Base-by-base conservation (phyloP, 495 filamentous ascomycete species). In the Penicillium odoratum region DNA sequence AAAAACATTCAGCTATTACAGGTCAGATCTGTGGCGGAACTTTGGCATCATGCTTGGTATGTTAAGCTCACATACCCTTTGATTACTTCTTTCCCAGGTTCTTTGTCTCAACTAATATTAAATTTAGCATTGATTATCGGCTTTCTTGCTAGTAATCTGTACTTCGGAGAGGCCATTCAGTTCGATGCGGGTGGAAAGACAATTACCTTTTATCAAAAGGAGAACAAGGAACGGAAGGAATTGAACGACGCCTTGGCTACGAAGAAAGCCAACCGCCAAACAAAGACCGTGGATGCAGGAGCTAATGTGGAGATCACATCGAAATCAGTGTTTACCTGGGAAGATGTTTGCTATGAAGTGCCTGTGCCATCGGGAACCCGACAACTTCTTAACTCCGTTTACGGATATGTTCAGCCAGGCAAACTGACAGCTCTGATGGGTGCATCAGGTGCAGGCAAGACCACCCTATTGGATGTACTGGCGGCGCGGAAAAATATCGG, bases 381-480 rank as follows among this genome's bases (percentile, higher is more conserved):
- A 10, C 83, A 81, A 3, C 80, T 93, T 9, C 78, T 93, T 13
- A 84, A 91, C 57, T 77, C 85, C 44, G 81, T 93, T 7, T 88
- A 82, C 59, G 91, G 91, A 5, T 94, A 87, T 57, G 89, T 93
- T 51, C 83, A 88, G 57, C 90, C 91, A 3, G 90, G 91, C 0
- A 78, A 88, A 62, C 75, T 95, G 8, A 93, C 89, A 2, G 91
- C 90, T 11, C 72, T 94, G 11, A 92, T 93, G 90, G 91, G 91
- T 7, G 88, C 87, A 10, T 91, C 87, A 2, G 91, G 91, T n/a
- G 91, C 91, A 11, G 91, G 91, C 6, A 95, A 95, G 66, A 95
- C 91, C 0, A 94, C 91, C 0, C 70, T 94, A 3, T 68, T 95
- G 26, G 90, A 95, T 67, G 89, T 92, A 1, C 72, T 95, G 6